A percentile compares a stretch with the other conserved stretches of the same genome.
phyloP scores from a whole-genome alignment of 176 grass and related monocot genomes.

The Otatea glauca region DNA sequence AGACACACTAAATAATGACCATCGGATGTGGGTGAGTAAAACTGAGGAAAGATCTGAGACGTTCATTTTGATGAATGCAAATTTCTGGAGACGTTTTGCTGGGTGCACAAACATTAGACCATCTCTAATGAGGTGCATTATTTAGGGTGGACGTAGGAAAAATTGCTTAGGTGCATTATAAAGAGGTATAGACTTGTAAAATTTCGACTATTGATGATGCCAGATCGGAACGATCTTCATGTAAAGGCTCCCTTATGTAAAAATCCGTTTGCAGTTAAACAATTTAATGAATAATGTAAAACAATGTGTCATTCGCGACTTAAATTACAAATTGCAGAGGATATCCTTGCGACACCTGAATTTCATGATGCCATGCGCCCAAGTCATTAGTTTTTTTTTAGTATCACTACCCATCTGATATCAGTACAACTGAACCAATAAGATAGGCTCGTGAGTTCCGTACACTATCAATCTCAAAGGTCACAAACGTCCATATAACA shows the following conservation, averaged over 20 bases:
- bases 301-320: neutral
- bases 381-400: constrained; percentile 1
- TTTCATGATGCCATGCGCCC: neutral
- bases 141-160: no score
- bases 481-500: neutral
- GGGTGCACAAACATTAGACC: no score
- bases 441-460: neutral
- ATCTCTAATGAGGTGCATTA: no score
- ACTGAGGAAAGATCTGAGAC: no score
- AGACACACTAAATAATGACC: no score
- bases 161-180: no score
- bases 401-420: neutral
- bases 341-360: neutral
- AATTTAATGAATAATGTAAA: neutral
- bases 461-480: neutral
- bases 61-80: no score
- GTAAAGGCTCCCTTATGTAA: neutral
- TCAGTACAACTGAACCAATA: neutral
- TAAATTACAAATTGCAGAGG: neutral
- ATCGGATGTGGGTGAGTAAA: no score
- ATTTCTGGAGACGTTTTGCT: no score
- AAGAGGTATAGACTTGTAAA: no score
- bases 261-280: neutral
- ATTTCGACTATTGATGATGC: no score
- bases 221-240: neutral